Evolutionary conservation across 169 alveolate genomes (phyloP), one percentile per base, ranked within the genome.

Genomic region (Plasmodium chabaudi): DNA sequence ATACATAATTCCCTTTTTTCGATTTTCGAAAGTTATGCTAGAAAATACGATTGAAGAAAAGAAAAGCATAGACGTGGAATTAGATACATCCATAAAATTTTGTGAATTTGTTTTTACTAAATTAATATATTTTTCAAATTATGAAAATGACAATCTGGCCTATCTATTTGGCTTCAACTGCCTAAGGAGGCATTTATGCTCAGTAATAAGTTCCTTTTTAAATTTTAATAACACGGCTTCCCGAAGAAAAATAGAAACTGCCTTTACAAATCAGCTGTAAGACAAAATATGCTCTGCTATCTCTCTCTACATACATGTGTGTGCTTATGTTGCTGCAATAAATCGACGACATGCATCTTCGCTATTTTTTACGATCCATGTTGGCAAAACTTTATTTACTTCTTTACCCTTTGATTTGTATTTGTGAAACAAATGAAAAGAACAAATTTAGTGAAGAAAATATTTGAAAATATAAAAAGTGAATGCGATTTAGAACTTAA

Each of bases 31-130:
- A 84, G 91, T 84, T 25, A 55, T 84, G 47, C 61, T 84, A 59
- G 91, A 84, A 84, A 69, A 69, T 39, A 69, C 73, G 7, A 84
- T 84, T 69, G 91, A 84, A 84, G 91, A 84, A 42, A 69, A 46
- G 21, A 84, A 84, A 68, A 69, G 21, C 10, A 84, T 84, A 21
- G 84, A 68, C 46, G 91, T 84, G 1, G 87, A 84, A 51, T 49
- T 84, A 68, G 71, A 61, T 42, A 68, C 74, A 61, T 84, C 91
- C 21, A 84, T 57, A 44, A 67, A 42, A 68, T 84, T 84, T n/a
- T 84, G 91, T 72, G 87, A 84, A 84, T 84, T 56, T 63, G 21
- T 84, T 53, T 84, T 84, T 56, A 67, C 70, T 61, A 84, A 84
- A 84, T 25, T 84, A 84, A 44, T 84, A 57, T 44, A n/a, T 15